Percentiles rank a stretch among this genome's conserved stretches.
Conservation (phyloP, 305 asterid genomes). For the Solanum chacoense region DNA sequence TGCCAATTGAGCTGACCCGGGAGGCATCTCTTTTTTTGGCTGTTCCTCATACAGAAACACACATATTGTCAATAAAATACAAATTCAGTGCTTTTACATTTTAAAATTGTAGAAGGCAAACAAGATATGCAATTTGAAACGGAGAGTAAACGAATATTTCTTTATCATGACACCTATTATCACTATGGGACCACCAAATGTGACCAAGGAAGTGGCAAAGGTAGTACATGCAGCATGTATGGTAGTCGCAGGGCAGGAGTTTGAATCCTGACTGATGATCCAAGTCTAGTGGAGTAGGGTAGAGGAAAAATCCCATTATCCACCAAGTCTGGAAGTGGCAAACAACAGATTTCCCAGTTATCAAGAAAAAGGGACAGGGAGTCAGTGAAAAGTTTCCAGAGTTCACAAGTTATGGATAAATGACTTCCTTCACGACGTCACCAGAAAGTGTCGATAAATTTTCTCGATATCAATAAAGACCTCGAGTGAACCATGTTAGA, state of each 20-base stretch:
- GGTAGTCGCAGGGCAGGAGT: background rate
- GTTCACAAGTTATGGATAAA: background rate
- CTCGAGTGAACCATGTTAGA: background rate
- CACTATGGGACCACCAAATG: background rate
- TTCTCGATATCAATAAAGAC: background rate
- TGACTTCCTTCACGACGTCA: background rate
- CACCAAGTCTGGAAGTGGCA: background rate
- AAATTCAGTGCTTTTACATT: background rate
- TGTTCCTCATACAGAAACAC: background rate
- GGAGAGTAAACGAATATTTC: background rate
- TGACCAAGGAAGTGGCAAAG: background rate
- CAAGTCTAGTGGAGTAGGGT: background rate
- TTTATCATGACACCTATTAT: background rate
- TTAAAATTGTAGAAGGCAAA: background rate
- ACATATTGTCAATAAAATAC: background rate
- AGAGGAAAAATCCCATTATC: background rate
- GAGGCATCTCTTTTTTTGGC: background rate
- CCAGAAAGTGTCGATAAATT: background rate
- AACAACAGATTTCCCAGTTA: background rate
- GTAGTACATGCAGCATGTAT: background rate
- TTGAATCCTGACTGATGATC: background rate
- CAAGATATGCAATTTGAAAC: background rate
- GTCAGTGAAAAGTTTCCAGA: background rate
- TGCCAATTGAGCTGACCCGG: background rate
- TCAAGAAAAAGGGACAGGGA: background rate